Evolutionary conservation across 2,329 filamentous ascomycete genomes (phyloP).

Genomic region (Verticillium longisporum): DNA sequence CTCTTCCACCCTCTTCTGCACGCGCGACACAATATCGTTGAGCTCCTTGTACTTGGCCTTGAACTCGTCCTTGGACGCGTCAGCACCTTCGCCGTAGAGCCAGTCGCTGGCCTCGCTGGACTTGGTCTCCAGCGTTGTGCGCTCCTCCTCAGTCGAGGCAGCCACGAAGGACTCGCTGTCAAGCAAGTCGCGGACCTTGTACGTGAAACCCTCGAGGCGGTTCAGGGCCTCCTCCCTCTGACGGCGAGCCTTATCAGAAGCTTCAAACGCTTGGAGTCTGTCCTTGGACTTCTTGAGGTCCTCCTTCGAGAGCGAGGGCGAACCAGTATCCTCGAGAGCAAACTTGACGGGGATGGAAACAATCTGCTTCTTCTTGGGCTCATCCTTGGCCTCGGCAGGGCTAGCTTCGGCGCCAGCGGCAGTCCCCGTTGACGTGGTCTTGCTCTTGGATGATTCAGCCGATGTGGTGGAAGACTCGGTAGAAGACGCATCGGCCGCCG

Average conservation of each 20-base stretch:
- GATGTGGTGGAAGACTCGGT: conserved; percentile 35
- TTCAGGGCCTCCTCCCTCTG: conserved; percentile 83
- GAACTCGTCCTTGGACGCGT: conserved; percentile 69
- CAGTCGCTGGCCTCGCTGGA: conserved; percentile 72
- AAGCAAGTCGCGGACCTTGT: conserved; percentile 77
- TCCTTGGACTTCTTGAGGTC: conserved; percentile 51
- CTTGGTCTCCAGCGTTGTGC: conserved; percentile 59
- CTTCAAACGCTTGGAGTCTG: conserved; percentile 76
- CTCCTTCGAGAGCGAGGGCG: conserved; percentile 39
- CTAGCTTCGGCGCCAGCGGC: conserved; percentile 42
- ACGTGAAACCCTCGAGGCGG: conserved; percentile 88
- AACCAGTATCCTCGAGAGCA: conserved; percentile 41
- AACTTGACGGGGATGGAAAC: conserved; percentile 47
- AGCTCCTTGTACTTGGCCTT: conserved; percentile 71
- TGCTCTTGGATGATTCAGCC: conserved; percentile 14
- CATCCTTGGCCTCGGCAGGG: conserved; percentile 36
- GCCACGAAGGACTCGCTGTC: conserved; percentile 68
- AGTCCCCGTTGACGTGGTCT: conserved; percentile 18
- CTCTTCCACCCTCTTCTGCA: conserved; percentile 71
- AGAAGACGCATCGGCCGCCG: conserved; percentile 22
- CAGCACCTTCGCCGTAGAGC: conserved; percentile 79
- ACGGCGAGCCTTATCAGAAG: conserved; percentile 71
- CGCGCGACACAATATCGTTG: conserved; percentile 69
- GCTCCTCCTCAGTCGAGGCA: conserved; percentile 62
- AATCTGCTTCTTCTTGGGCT: conserved; percentile 52